These are phyloP conservation scores for Dipteronia sinensis DNA, from an alignment of 345 rosid genomes.

Conservation along the genomic window DNA sequence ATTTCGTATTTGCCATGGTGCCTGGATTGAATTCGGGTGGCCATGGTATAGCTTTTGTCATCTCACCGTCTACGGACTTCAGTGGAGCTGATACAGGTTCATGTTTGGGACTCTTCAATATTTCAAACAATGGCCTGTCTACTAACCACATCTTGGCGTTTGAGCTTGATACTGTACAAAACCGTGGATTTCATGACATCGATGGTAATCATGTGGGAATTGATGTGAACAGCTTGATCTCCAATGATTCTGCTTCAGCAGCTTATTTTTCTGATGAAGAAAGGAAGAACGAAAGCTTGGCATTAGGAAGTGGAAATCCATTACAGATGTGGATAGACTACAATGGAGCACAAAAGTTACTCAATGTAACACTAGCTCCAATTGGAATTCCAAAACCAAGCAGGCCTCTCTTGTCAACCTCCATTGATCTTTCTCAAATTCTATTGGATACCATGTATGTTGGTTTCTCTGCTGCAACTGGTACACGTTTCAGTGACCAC, in stretches of 20 bases:
- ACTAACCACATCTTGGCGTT: conserved; percentile 47
- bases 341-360: conserved; percentile 29
- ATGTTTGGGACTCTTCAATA: conserved; percentile 54
- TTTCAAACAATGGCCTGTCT: conserved; percentile 30
- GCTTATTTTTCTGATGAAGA: conserved; percentile 35
- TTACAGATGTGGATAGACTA: conserved; percentile 34
- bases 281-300: conserved; percentile 22
- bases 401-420: conserved; percentile 46
- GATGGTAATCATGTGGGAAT: too few species aligned
- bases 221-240: conserved; percentile 46
- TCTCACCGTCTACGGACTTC: conserved; percentile 34
- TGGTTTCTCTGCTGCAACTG: conserved; percentile 56
- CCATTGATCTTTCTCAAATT: conserved; percentile 40
- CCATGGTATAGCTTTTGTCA: conserved; percentile 45
- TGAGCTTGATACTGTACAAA: conserved; percentile 49
- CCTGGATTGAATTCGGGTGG: too few species aligned
- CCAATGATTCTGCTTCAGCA: conserved; percentile 36
- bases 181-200: conserved; percentile 45
- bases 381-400: conserved; percentile 17
- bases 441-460: conserved; percentile 35
- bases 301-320: too few species aligned
- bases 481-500: conserved; percentile 39
- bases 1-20: too few species aligned
- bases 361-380: conserved; percentile 50
- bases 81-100: conserved; percentile 9